Base-by-base conservation (phyloP, 306 rosid genomes). In the Cicer pinnatifidum region DNA sequence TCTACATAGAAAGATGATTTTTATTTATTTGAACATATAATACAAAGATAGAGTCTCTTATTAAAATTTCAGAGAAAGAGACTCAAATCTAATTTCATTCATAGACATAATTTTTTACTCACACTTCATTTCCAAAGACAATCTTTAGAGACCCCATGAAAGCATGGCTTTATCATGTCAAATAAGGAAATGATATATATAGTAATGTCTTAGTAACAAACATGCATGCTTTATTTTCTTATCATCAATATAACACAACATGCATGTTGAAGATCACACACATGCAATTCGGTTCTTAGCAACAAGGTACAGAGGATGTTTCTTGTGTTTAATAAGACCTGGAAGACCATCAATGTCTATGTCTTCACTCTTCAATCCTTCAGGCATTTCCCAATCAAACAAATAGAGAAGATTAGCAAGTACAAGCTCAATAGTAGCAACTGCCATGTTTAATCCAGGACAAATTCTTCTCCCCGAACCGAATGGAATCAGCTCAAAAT, bases 311-410 rank as follows among this genome's bases (percentile, higher is more conserved):
- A 65, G 10, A 65, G 71, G 71, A 19, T 65, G 5, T 65, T 65
- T 65, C 53, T 65, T 65, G 38, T 65, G 71, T 19, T 65, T 38
- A 12, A 43, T 2, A 65, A 65, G 52, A 6, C 71, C 71, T 0
- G 71, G 71, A 65, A 65, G 71, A 45, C 13, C 38, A 3, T 65
- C 71, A 44, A 23, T 11, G 9, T 65, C 71, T 1, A 43, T 65
- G 12, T 65, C 39, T 11, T 43, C 71, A 17, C 39, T 19, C 11
- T 65, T 65, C 4, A 65, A 11, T 0, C 71, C 71, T 17, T 65
- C 38, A 6, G 71, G 53, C 71, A 65, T 65, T 43, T 65, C 71
- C 71, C 71, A 65, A 65, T 65, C 71, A 19, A 65, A 65, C 37
- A 46, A 43, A 65, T 65, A 44, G 6, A 65, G 38, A 43, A 65